These are phyloP conservation scores for Kandelia obovata DNA, from an alignment of 345 rosid species.

Conservation along the genomic window DNA sequence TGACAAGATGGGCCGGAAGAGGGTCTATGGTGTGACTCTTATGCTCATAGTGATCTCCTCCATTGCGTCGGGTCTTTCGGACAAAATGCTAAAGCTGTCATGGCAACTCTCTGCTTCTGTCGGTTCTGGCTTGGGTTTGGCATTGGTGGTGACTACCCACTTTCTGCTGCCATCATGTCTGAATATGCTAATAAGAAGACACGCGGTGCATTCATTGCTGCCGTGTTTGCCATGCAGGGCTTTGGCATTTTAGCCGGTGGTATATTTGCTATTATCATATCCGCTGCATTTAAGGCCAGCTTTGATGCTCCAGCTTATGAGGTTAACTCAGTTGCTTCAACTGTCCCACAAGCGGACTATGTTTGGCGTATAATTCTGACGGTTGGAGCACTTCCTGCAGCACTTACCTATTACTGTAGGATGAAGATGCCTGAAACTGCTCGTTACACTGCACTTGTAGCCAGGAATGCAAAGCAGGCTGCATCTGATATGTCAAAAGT, in stretches of 20 bases:
- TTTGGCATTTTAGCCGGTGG: conserved; percentile 81
- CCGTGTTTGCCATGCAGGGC: conserved; percentile 95
- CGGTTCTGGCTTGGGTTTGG: conserved; percentile 88
- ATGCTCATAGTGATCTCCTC: conserved; percentile 70
- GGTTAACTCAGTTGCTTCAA: conserved; percentile 43
- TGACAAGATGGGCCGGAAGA: conserved; percentile 68
- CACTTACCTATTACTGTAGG: conserved; percentile 72
- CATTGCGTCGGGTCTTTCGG: conserved; percentile 69
- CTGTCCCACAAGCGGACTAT: conserved; percentile 66
- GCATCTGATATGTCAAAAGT: conserved; percentile 83
- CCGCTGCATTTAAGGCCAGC: conserved; percentile 47
- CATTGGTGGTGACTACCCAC: conserved; percentile 79
- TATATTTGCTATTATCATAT: conserved; percentile 50
- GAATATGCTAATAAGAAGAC: conserved; percentile 87
- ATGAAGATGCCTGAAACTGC: conserved; percentile 93
- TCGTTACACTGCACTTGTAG: conserved; percentile 83
- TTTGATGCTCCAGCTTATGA: conserved; percentile 54
- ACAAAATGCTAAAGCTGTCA: conserved; percentile 36
- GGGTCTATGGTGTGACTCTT: conserved; percentile 72
- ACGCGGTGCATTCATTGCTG: conserved; percentile 82
- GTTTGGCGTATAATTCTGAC: conserved; percentile 77
- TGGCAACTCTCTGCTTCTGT: conserved; percentile 72
- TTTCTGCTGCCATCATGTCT: conserved; percentile 81
- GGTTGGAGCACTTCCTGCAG: conserved; percentile 84
- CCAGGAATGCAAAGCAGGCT: conserved; percentile 66